Conservation (phyloP, 208 protist species). For the Naegleria gruberi region DNA sequence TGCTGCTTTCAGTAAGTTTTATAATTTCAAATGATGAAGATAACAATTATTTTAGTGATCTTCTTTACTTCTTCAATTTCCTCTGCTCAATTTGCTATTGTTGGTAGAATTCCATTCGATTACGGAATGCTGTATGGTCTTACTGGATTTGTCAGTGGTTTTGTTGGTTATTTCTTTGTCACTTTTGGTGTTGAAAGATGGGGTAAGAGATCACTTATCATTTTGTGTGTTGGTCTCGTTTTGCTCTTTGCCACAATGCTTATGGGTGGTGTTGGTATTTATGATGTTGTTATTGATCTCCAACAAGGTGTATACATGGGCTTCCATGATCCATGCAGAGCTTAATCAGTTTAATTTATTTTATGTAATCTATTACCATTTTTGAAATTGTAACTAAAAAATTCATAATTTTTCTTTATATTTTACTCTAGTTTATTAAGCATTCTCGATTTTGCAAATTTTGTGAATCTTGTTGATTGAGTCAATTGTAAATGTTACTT, state of each 20-base stretch:
- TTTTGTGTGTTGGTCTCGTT: not conserved
- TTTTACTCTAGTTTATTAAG: too few relatives aligned
- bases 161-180: not conserved
- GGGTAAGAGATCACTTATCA: not conserved
- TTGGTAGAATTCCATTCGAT: not conserved
- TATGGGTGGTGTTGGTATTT: conserved; percentile 10
- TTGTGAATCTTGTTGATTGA: not conserved
- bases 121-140: not conserved
- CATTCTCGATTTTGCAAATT: not conserved
- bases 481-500: not conserved
- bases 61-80: not conserved
- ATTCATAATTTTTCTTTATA: too few relatives aligned
- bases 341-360: too few relatives aligned
- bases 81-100: not conserved
- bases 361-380: too few relatives aligned
- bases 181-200: not conserved
- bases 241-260: not conserved
- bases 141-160: not conserved
- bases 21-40: not conserved
- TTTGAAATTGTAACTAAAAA: too few relatives aligned
- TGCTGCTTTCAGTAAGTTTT: conserved; percentile 7
- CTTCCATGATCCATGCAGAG: not conserved
- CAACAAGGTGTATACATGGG: not conserved
- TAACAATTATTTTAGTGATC: not conserved
- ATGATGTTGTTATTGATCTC: not conserved